These are phyloP conservation scores for Fusarium hainanense DNA, from an alignment of 2,329 filamentous ascomycete species.

Conservation along the genomic window DNA sequence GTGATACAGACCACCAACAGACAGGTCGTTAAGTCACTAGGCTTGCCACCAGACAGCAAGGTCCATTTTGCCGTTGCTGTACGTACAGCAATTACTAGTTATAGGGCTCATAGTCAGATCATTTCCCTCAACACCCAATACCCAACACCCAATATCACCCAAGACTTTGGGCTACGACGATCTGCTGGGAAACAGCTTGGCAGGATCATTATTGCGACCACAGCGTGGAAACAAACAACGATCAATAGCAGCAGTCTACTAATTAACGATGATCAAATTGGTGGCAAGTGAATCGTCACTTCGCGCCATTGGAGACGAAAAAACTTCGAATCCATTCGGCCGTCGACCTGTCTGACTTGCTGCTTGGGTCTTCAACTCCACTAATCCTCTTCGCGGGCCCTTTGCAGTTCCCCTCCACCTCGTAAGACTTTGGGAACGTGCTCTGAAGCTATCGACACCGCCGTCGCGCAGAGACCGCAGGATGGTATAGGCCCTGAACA, in stretches of 20 bases:
- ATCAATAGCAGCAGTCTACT: conserved; percentile 12
- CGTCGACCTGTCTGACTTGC: conserved; percentile 9
- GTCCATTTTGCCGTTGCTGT: background rate
- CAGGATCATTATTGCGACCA: conserved; percentile 1
- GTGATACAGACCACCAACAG: background rate
- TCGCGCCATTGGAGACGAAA: conserved; percentile 4
- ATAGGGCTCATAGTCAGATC: conserved; percentile 6
- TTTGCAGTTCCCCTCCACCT: conserved; percentile 30
- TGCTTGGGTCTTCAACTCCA: conserved; percentile 21
- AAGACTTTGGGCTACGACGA: conserved; percentile 19
- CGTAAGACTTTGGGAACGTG: conserved; percentile 41
- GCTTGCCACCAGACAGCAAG: background rate
- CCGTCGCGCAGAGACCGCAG: conserved; percentile 42
- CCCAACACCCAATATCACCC: conserved; percentile 2
- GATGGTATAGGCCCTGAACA: conserved; percentile 34
- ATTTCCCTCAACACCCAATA: conserved; percentile 7
- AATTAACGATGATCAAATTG: conserved; percentile 29
- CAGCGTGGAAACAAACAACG: conserved; percentile 4
- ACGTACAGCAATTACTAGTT: background rate
- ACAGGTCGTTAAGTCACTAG: background rate
- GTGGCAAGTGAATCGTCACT: conserved; percentile 25
- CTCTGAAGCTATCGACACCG: conserved; percentile 46
- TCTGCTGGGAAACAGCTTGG: conserved; percentile 7
- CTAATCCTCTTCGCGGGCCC: conserved; percentile 36
- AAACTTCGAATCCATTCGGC: conserved; percentile 6